Percentiles rank a stretch among this genome's conserved stretches.
phyloP scores from a whole-genome alignment of 2,329 filamentous ascomycete genomes.

The Endocalyx cinctus region DNA sequence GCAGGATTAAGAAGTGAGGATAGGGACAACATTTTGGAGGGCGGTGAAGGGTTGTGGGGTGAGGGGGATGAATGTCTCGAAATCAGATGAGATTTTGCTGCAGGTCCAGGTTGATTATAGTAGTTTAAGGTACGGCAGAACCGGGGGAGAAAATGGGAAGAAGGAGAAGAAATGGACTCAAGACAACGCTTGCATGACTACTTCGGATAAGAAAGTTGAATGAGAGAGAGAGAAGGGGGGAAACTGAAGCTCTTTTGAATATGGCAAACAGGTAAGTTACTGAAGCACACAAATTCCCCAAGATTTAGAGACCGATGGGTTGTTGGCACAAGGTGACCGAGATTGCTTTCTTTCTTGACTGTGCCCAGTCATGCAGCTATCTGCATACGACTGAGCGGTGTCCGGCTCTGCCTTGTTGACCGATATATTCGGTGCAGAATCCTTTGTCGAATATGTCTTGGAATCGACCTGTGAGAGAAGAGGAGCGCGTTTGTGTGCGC shows the following conservation, averaged over 20 bases:
- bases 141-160: conserved; percentile 15
- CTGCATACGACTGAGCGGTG: conserved; percentile 33
- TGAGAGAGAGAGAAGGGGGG: conserved; percentile 15
- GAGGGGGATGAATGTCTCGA: conserved; percentile 30
- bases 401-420: conserved; percentile 27
- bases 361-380: conserved; percentile 33
- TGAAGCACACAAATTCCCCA: conserved; percentile 28
- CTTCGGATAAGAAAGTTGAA: conserved; percentile 15
- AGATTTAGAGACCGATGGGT: conserved; percentile 25
- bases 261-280: conserved; percentile 33
- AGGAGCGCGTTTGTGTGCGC: conserved; percentile 41
- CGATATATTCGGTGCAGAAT: conserved; percentile 38
- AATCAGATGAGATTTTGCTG: conserved; percentile 32
- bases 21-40: conserved; percentile 65
- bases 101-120: conserved; percentile 20
- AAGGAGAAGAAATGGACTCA: conserved; percentile 22
- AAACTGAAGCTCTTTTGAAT: conserved; percentile 31
- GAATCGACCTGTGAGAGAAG: conserved; percentile 41
- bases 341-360: conserved; percentile 34
- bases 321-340: conserved; percentile 32
- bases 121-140: conserved; percentile 22
- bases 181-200: conserved; percentile 31
- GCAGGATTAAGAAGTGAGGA: conserved; percentile 63
- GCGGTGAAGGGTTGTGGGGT: conserved; percentile 27
- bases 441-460: conserved; percentile 47